These are phyloP conservation scores for Coniella lustricola DNA, from an alignment of 2,329 filamentous ascomycete species.

Conservation along the genomic window DNA sequence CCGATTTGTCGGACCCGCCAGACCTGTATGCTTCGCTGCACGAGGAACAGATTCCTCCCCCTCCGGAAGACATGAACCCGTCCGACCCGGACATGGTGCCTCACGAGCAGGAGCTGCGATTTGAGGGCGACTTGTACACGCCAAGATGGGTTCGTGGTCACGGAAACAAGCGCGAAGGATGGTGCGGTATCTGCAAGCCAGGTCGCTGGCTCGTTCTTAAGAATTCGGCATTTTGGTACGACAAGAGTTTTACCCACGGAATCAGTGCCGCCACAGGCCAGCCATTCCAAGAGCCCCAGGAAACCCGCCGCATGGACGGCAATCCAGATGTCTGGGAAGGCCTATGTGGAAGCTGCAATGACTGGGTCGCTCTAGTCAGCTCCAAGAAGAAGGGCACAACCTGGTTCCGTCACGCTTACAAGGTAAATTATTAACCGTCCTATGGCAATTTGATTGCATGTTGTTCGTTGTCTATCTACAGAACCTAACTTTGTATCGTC, in stretches of 20 bases:
- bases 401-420: constrained; percentile 86
- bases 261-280: constrained; percentile 76
- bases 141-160: constrained; percentile 79
- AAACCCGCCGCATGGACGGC: constrained; percentile 69
- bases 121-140: constrained; percentile 76
- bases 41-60: constrained; percentile 66
- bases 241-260: constrained; percentile 84
- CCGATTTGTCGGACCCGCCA: constrained; percentile 66
- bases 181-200: constrained; percentile 84
- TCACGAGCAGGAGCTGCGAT: constrained; percentile 72
- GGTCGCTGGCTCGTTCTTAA: constrained; percentile 82
- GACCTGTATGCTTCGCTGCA: constrained; percentile 70
- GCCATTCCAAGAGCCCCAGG: constrained; percentile 69
- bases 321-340: constrained; percentile 80
- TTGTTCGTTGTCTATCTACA: constrained; percentile 2
- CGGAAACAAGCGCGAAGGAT: constrained; percentile 81
- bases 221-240: constrained; percentile 90
- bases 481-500: not conserved
- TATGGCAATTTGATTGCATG: not conserved
- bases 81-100: constrained; percentile 68
- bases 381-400: constrained; percentile 90
- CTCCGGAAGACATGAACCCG: constrained; percentile 75
- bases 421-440: constrained; percentile 44
- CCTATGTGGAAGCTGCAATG: constrained; percentile 68
- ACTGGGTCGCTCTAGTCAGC: constrained; percentile 75